These are phyloP conservation scores for Pachysandra terminalis DNA, from an alignment of 164 flowering plant genomes.

Conservation along the genomic window DNA sequence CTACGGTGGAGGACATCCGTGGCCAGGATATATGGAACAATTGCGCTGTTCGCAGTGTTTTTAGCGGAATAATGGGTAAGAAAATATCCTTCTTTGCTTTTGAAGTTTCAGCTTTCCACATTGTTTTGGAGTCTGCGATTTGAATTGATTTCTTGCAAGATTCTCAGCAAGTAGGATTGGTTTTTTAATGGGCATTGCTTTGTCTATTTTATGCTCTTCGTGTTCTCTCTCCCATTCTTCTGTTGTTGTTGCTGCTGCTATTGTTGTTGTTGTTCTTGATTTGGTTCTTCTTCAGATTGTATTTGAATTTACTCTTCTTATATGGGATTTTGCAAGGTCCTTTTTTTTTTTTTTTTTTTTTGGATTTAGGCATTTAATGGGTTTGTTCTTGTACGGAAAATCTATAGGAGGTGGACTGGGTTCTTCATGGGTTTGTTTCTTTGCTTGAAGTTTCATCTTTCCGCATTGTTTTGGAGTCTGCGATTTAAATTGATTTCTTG, in stretches of 20 bases:
- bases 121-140: neutral
- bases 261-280: too few relatives aligned
- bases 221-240: too few relatives aligned
- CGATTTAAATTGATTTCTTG: neutral
- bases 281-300: too few relatives aligned
- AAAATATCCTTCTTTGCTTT: neutral
- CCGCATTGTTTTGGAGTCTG: neutral
- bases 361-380: neutral
- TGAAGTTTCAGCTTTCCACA: neutral
- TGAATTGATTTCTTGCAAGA: neutral
- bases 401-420: slow-evolving; percentile 93
- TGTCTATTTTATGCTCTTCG: too few relatives aligned
- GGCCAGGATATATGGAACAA: slow-evolving; percentile 98
- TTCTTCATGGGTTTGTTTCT: slow-evolving; percentile 66
- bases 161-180: neutral
- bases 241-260: too few relatives aligned
- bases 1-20: slow-evolving; percentile 72
- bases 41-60: slow-evolving; percentile 81
- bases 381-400: neutral
- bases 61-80: slow-evolving; percentile 88
- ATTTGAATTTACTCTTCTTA: neutral
- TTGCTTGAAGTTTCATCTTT: neutral
- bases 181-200: neutral
- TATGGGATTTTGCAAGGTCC: neutral
- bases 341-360: neutral